Base-by-base conservation (phyloP, 2,329 filamentous ascomycete genomes). In the Coleophoma eucalyptorum region DNA sequence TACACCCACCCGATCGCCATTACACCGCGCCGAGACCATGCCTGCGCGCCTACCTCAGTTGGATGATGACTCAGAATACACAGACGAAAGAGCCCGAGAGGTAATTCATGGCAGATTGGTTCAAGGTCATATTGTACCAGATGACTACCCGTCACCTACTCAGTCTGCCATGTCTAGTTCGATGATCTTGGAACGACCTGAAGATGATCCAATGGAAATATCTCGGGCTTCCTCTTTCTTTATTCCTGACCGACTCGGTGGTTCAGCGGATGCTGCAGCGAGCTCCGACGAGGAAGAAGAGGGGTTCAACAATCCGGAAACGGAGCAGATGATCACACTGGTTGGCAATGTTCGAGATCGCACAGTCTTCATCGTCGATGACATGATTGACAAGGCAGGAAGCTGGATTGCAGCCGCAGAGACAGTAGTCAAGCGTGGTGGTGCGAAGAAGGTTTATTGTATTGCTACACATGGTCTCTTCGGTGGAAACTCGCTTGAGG, bases 341-440 rank as follows among this genome's bases (percentile, higher is more conserved):
- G 94, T 99, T 13, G 94, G 94, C 54, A 90, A 97, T 62, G 94
- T 99, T 53, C 87, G 85, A 65, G 84, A 90, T 65, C 84, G 90
- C 52, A 86, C 90, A 0, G 94, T 97, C 49, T 87, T 99, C 66
- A 91, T 99, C 54, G 89, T 99, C 46, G 94, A 99, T 67, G 94
- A 99, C 68, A 97, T 99, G 89, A 97, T 99, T 64, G 94, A 99
- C 73, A 97, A 96, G 73, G 86, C 91, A 10, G 90, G 88, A 13
- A 96, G 90, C 6, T 99, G 94, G 94, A 95, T 99, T 59, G 93
- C 93, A 5, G 94, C 94, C 6, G 94, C 94, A 12, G 94, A 99
- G 75, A 96, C 92, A 1, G 93, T 96, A 2, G 89, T 96, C 48
- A 97, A 97, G 77, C 84, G 42, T 57, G 95, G 94, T 57, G 82